These are phyloP conservation scores for Talaromyces albobiverticillius DNA, from an alignment of 2,329 filamentous ascomycete genomes.

Conservation along the genomic window DNA sequence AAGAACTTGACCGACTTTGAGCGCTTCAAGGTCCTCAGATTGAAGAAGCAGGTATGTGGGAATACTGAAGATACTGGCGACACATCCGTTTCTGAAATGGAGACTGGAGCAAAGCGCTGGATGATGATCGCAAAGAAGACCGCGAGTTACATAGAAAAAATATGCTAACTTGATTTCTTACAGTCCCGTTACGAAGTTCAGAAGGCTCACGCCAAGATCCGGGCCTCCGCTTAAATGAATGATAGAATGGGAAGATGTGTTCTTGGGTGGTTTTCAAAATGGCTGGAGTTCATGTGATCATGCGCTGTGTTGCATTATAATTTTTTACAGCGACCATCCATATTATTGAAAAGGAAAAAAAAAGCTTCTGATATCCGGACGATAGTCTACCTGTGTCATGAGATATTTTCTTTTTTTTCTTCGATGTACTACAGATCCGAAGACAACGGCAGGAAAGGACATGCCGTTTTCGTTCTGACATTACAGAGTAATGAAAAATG, in stretches of 20 bases:
- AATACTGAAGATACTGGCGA: too few relatives aligned
- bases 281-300: conserved; percentile 29
- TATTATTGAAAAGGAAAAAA: neutral
- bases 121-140: too few relatives aligned
- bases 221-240: conserved; percentile 70
- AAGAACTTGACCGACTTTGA: conserved; percentile 95
- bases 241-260: conserved; percentile 39
- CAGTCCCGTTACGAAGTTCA: conserved; percentile 89
- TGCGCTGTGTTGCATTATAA: conserved; percentile 39
- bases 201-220: conserved; percentile 93
- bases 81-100: too few relatives aligned
- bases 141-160: too few relatives aligned
- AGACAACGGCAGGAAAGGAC: conserved; percentile 16
- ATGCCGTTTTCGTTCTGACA: conserved; percentile 17
- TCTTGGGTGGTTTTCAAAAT: conserved; percentile 35
- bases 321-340: conserved; percentile 30
- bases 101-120: too few relatives aligned
- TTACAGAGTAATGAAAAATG: conserved; percentile 17
- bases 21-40: conserved; percentile 98
- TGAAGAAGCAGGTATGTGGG: conserved; percentile 93
- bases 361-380: conserved; percentile 41
- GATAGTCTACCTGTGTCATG: conserved; percentile 19
- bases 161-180: conserved; percentile 18
- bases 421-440: conserved; percentile 17
- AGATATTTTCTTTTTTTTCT: conserved; percentile 15